These are phyloP conservation scores for Phytopythium aichiense DNA, from an alignment of 352 stramenopile genomes.

Conservation along the genomic window DNA sequence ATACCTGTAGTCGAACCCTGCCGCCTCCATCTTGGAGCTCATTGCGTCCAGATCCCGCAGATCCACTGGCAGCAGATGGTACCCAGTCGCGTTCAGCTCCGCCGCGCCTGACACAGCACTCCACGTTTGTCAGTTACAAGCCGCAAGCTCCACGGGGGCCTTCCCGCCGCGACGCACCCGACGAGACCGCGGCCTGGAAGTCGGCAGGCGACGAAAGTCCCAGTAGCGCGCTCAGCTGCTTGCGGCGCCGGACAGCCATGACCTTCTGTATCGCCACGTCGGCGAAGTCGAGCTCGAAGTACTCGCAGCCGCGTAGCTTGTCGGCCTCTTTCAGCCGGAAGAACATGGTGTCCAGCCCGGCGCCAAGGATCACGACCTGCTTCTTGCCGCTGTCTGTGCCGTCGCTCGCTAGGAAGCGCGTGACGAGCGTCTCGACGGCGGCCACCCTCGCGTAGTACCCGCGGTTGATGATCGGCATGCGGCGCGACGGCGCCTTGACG, in stretches of 20 bases:
- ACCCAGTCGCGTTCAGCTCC: conserved; percentile 65
- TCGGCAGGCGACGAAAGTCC: conserved; percentile 30
- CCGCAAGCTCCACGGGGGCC: not conserved
- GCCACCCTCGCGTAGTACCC: conserved; percentile 85
- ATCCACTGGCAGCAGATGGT: conserved; percentile 79
- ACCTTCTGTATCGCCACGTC: conserved; percentile 82
- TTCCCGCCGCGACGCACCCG: conserved; percentile 16
- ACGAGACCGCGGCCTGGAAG: conserved; percentile 51
- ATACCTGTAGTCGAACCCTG: conserved; percentile 47
- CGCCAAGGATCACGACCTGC: conserved; percentile 81
- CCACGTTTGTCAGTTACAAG: not conserved
- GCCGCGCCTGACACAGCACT: conserved; percentile 26
- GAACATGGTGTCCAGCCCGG: conserved; percentile 82
- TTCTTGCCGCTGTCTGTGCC: conserved; percentile 20
- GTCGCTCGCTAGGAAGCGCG: conserved; percentile 43
- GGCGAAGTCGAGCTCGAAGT: conserved; percentile 84
- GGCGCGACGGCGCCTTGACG: conserved; percentile 73
- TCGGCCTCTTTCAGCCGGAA: conserved; percentile 58
- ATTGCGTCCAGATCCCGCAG: conserved; percentile 56
- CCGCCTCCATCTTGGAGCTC: conserved; percentile 50
- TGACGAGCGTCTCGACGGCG: conserved; percentile 66
- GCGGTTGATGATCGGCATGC: conserved; percentile 88
- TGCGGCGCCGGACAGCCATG: conserved; percentile 64
- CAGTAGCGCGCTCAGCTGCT: conserved; percentile 45
- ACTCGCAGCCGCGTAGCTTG: conserved; percentile 47